A percentile compares a stretch with the other conserved stretches of the same genome.
These are phyloP conservation scores for Phytophthora hybrid DNA, from an alignment of 352 stramenopile species.

Conservation along the genomic window DNA sequence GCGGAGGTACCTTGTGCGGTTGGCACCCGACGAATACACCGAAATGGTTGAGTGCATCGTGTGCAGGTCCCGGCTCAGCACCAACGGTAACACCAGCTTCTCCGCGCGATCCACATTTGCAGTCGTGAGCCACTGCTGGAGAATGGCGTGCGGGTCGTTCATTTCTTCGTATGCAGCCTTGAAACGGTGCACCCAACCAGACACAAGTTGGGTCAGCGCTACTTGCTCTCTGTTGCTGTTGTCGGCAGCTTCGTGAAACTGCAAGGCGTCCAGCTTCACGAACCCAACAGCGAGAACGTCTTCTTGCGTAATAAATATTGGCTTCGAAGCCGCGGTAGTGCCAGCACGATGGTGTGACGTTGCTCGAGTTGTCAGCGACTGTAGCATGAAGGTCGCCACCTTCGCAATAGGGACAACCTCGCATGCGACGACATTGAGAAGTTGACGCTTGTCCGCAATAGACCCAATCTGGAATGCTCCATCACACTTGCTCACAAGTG, in stretches of 20 bases:
- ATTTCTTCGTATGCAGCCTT: slow-evolving; percentile 81
- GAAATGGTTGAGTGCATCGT: slow-evolving; percentile 84
- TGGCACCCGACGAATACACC: slow-evolving; percentile 67
- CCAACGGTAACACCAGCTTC: slow-evolving; percentile 45
- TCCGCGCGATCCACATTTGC: slow-evolving; percentile 55
- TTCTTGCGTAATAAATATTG: slow-evolving; percentile 63
- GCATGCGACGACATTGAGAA: slow-evolving; percentile 81
- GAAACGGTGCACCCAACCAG: slow-evolving; percentile 73
- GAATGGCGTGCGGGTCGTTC: slow-evolving; percentile 70
- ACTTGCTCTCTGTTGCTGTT: slow-evolving; percentile 22
- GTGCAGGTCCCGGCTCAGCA: slow-evolving; percentile 75
- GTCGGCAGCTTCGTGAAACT: slow-evolving; percentile 8
- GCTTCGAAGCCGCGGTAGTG: slow-evolving; percentile 46
- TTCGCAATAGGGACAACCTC: slow-evolving; percentile 79
- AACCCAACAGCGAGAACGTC: slow-evolving; percentile 63
- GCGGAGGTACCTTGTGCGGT: slow-evolving; percentile 75
- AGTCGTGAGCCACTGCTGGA: slow-evolving; percentile 82
- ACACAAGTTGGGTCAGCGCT: slow-evolving; percentile 50
- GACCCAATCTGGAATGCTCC: slow-evolving; percentile 41
- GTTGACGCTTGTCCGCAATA: slow-evolving; percentile 48
- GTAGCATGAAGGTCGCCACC: slow-evolving; percentile 73
- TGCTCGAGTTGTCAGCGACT: slow-evolving; percentile 37
- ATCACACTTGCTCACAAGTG: slow-evolving; percentile 41
- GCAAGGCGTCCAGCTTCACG: slow-evolving; percentile 43
- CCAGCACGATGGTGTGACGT: slow-evolving; percentile 22